Evolutionary conservation across 2,329 filamentous ascomycete species (phyloP).

Genomic region (Calcarisporium arbuscula): DNA sequence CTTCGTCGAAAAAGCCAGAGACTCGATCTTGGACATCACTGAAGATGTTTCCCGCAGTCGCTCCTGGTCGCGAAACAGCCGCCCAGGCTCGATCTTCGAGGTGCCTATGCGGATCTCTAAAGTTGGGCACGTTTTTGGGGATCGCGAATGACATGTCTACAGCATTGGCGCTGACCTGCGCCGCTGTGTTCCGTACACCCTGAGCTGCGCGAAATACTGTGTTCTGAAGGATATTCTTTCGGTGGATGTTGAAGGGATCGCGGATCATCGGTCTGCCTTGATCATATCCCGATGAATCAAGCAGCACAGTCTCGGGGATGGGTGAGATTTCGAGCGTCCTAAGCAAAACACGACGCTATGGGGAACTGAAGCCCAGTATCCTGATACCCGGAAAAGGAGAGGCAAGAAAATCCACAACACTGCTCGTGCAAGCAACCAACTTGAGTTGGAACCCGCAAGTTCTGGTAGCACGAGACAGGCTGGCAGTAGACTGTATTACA

Average conservation of each 20-base stretch:
- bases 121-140: slow-evolving; percentile 64
- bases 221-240: slow-evolving; percentile 40
- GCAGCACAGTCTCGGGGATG: neutral
- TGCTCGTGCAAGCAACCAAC: no score
- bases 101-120: slow-evolving; percentile 56
- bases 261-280: slow-evolving; percentile 29
- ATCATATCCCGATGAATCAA: slow-evolving; percentile 19
- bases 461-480: no score
- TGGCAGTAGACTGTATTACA: no score
- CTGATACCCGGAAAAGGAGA: no score
- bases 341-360: neutral
- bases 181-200: slow-evolving; percentile 39
- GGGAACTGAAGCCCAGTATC: no score
- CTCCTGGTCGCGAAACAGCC: slow-evolving; percentile 31
- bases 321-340: neutral
- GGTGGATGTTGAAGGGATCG: slow-evolving; percentile 39
- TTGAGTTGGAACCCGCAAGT: no score
- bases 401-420: no score
- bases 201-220: slow-evolving; percentile 39
- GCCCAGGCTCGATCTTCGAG: slow-evolving; percentile 63
- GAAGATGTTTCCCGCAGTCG: slow-evolving; percentile 31
- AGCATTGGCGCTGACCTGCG: slow-evolving; percentile 42
- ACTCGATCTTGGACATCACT: slow-evolving; percentile 55
- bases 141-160: slow-evolving; percentile 60
- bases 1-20: slow-evolving; percentile 55